These are phyloP conservation scores for Monosporascus sp. DNA, from an alignment of 2,329 filamentous ascomycete genomes.

Conservation along the genomic window DNA sequence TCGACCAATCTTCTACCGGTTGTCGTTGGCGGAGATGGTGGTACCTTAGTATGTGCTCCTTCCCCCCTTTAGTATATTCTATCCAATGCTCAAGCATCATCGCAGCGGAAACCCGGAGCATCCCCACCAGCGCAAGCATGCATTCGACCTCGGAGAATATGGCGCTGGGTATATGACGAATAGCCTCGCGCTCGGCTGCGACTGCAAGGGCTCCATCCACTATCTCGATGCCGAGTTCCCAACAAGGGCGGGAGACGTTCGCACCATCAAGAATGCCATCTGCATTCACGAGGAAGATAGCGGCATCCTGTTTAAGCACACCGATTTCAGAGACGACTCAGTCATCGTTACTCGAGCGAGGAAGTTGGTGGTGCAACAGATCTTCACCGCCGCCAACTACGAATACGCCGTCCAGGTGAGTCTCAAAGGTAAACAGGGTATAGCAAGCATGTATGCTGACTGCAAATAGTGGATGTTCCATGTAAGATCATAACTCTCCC, in stretches of 20 bases:
- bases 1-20: conserved; percentile 78
- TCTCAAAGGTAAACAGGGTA: neutral
- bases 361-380: conserved; percentile 82
- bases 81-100: conserved; percentile 4
- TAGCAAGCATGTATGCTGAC: conserved; percentile 32
- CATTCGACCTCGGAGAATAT: conserved; percentile 76
- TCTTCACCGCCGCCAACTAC: conserved; percentile 95
- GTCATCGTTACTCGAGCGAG: conserved; percentile 79
- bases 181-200: conserved; percentile 68
- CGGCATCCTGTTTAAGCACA: conserved; percentile 91
- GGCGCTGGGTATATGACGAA: conserved; percentile 83
- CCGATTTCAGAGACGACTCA: conserved; percentile 86
- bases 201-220: conserved; percentile 86
- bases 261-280: conserved; percentile 86
- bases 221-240: conserved; percentile 88
- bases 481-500: conserved; percentile 19
- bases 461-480: conserved; percentile 79
- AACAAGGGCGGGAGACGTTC: conserved; percentile 67
- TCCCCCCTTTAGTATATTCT: neutral
- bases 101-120: conserved; percentile 65
- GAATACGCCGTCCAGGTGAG: conserved; percentile 61
- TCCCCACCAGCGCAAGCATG: conserved; percentile 76
- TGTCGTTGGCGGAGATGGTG: conserved; percentile 91
- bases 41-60: conserved; percentile 62
- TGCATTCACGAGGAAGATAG: conserved; percentile 94